Base-by-base conservation (phyloP, 2,329 filamentous ascomycete genomes). In the Alternaria novae-zelandiae region DNA sequence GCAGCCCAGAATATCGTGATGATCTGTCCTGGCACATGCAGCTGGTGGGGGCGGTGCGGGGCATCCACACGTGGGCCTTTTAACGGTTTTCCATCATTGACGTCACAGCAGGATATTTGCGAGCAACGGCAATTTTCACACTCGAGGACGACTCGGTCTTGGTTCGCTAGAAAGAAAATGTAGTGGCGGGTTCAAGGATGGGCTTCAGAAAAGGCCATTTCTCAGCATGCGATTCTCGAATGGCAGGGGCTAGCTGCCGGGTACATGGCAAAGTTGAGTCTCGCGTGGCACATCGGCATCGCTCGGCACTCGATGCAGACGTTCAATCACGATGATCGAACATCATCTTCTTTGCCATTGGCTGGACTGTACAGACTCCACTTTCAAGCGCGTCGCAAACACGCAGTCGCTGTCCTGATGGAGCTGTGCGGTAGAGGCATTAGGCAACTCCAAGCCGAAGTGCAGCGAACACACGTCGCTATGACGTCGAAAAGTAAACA, bases 151-250 rank as follows among this genome's bases (percentile, higher is more conserved):
- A 12, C 54, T 25, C 47, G 8, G 21, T 15, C 21, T 23, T 9
- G 21, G 32, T 41, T 41, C 26, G 43, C 28, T 21, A 20, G 46
- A 11, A 41, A 45, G 13, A 41, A 17, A 10, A 21, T 23, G 12
- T 25, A 56, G 43, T 51, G 46, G 46, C 50, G 44, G 7, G 6
- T 17, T 15, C 13, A 10, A 11, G 28, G 23, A 41, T 32, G 44
- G 9, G 26, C 17, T n/a, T 28, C 45, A n/a, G 17, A 12, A 32
- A 15, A 13, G 21, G 20, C 58, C 17, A 69, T 69, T 72, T 59
- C 60, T 72, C 69, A 74, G 70, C 73, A 75, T 72, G 64, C 61
- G 32, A 66, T 70, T 74, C 66, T 70, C 61, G 66, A 72, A 66
- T 59, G 54, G 30, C 36, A 15, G 44, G 62, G 50, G 56, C 55